These are phyloP conservation scores for Chlorella sorokiniana DNA, from an alignment of 139 green algal species.

Conservation along the genomic window DNA sequence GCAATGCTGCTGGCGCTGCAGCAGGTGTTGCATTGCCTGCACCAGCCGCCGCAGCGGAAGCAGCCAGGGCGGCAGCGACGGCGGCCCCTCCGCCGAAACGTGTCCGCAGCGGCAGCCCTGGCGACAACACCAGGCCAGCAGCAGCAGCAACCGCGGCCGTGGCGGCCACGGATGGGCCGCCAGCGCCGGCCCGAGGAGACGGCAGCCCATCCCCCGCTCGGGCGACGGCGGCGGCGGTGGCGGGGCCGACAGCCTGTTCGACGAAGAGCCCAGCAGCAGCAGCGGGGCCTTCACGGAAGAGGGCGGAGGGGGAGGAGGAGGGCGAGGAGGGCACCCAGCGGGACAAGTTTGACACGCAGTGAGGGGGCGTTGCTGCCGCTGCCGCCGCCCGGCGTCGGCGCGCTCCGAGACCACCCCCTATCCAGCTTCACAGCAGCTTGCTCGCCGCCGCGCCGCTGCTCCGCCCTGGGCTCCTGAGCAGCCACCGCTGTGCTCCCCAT, in stretches of 20 bases:
- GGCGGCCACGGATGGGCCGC: too few species aligned
- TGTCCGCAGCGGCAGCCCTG: background rate
- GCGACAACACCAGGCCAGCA: background rate
- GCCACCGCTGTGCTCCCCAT: too few species aligned
- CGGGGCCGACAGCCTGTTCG: background rate
- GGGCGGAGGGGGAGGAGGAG: constrained; percentile 6
- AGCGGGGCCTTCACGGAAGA: background rate
- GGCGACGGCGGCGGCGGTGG: background rate
- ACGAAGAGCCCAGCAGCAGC: background rate
- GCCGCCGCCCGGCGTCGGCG: too few species aligned
- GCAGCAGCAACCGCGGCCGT: background rate
- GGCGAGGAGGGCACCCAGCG: background rate
- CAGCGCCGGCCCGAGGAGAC: background rate
- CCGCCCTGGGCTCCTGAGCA: too few species aligned
- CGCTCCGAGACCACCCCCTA: too few species aligned
- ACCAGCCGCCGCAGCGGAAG: background rate
- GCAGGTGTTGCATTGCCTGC: background rate
- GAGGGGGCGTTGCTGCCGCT: too few species aligned
- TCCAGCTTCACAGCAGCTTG: too few species aligned
- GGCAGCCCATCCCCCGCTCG: too few species aligned
- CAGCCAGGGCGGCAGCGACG: too few species aligned
- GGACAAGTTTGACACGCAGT: constrained; percentile 25
- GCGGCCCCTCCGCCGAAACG: too few species aligned
- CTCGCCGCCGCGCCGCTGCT: too few species aligned
- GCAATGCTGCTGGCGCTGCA: too few species aligned